Conservation (phyloP, 495 filamentous ascomycete genomes). For the Podospora anserina region DNA sequence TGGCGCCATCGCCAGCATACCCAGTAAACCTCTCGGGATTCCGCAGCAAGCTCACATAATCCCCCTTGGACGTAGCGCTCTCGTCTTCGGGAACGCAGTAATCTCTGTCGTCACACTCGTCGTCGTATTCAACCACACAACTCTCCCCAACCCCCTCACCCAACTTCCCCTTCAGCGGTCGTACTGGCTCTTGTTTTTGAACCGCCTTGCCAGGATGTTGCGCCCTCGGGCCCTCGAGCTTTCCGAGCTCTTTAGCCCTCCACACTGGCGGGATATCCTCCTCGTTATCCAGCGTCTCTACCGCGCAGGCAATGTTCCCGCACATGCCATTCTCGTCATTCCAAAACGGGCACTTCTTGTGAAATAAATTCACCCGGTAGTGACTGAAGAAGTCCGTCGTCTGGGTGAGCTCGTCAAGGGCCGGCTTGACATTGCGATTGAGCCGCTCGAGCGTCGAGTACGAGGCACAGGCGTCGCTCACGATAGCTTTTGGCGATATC, state of each 20-base stretch:
- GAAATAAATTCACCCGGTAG: conserved; percentile 94
- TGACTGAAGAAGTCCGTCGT: conserved; percentile 97
- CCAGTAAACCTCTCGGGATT: conserved; percentile 97
- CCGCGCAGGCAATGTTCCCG: conserved; percentile 94
- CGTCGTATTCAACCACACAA: conserved; percentile 95
- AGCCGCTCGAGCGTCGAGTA: conserved; percentile 83
- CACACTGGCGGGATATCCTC: conserved; percentile 88
- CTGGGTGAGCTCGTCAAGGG: conserved; percentile 74
- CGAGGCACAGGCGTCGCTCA: conserved; percentile 88
- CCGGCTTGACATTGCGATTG: conserved; percentile 74
- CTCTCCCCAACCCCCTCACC: conserved; percentile 88
- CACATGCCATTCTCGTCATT: conserved; percentile 89
- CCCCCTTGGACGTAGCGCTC: conserved; percentile 77
- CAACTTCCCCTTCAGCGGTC: conserved; percentile 76
- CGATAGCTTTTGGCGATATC: conserved; percentile 56
- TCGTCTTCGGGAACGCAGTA: conserved; percentile 98
- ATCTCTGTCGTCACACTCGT: conserved; percentile 95
- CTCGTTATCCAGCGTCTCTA: conserved; percentile 94
- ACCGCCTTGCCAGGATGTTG: conserved; percentile 74
- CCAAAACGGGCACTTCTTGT: conserved; percentile 96
- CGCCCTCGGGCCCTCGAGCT: conserved; percentile 87
- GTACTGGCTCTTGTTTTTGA: conserved; percentile 63
- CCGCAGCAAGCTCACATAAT: conserved; percentile 90
- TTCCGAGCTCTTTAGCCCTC: conserved; percentile 88
- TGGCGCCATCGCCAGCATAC: conserved; percentile 76